A percentile compares a stretch with the other conserved stretches of the same genome.
phyloP scores from a whole-genome alignment of 345 rosid genomes.

The Geranium brycei region DNA sequence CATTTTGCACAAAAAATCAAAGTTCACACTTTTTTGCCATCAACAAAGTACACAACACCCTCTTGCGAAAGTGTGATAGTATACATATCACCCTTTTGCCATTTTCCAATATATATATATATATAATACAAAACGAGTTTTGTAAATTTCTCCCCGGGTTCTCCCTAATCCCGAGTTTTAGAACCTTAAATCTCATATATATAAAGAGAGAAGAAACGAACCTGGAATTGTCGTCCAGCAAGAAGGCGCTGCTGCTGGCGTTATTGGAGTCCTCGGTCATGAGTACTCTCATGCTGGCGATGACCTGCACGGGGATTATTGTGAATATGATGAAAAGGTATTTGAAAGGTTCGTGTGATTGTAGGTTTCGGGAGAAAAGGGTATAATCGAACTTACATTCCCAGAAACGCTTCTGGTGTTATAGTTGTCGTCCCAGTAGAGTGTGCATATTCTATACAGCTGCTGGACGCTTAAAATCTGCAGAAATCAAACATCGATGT shows the following conservation, averaged over 20 bases:
- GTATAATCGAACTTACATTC: constrained; percentile 33
- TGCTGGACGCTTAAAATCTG: constrained; percentile 96
- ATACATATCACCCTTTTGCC: too few species aligned
- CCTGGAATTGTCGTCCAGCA: constrained; percentile 95
- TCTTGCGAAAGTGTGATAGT: too few species aligned
- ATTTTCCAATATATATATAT: too few species aligned
- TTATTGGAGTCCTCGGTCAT: constrained; percentile 92
- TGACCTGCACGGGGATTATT: constrained; percentile 39
- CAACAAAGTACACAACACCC: too few species aligned
- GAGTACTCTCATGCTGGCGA: constrained; percentile 91
- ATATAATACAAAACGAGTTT: neutral
- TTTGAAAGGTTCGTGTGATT: constrained; percentile 4
- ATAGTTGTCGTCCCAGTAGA: constrained; percentile 96
- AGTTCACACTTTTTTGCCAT: too few species aligned
- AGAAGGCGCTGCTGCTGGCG: constrained; percentile 75
- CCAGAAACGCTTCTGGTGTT: constrained; percentile 91
- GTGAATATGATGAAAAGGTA: constrained; percentile 1
- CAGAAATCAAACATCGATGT: constrained; percentile 16
- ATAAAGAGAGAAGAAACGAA: constrained; percentile 15
- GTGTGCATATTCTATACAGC: constrained; percentile 85
- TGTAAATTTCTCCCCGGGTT: neutral
- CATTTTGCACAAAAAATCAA: too few species aligned
- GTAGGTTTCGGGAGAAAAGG: neutral
- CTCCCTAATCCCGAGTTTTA: neutral
- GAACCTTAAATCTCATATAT: neutral